Percentiles rank a stretch among this genome's conserved stretches.
These are phyloP conservation scores for Dysphania ambrosioides DNA, from an alignment of 148 eudicot species.

Conservation along the genomic window DNA sequence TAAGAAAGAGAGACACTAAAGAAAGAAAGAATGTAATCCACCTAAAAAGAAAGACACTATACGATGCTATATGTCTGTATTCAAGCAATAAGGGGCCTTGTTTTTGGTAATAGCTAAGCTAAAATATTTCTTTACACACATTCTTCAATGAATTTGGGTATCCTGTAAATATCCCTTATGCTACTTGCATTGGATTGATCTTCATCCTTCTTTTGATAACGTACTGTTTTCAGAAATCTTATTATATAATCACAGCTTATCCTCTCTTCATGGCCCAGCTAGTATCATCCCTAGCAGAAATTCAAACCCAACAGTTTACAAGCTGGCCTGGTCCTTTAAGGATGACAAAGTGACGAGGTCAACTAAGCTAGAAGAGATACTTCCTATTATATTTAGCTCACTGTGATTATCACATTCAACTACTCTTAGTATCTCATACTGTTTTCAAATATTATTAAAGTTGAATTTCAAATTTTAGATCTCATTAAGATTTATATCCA, in stretches of 20 bases:
- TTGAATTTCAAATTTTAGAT: too few species aligned
- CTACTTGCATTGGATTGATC: neutral
- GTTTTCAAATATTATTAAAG: too few species aligned
- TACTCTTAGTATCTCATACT: too few species aligned
- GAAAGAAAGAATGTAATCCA: constrained; percentile 13
- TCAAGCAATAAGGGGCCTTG: neutral
- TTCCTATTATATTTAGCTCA: too few species aligned
- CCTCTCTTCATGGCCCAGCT: neutral
- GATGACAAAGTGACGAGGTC: neutral
- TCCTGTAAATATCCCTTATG: neutral
- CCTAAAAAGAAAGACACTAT: constrained; percentile 3
- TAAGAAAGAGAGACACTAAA: neutral
- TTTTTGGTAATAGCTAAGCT: neutral
- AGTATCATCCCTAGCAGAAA: neutral
- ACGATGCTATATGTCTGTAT: neutral
- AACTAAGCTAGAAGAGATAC: too few species aligned
- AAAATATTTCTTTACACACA: neutral
- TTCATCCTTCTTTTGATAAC: neutral
- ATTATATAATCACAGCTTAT: neutral
- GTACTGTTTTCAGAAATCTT: neutral
- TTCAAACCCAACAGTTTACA: neutral
- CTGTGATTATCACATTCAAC: too few species aligned
- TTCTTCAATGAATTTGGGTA: neutral
- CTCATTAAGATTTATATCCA: too few species aligned
- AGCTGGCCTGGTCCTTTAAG: neutral